These are phyloP conservation scores for Colletotrichum melonis DNA, from an alignment of 2,329 filamentous ascomycete genomes.

Conservation along the genomic window DNA sequence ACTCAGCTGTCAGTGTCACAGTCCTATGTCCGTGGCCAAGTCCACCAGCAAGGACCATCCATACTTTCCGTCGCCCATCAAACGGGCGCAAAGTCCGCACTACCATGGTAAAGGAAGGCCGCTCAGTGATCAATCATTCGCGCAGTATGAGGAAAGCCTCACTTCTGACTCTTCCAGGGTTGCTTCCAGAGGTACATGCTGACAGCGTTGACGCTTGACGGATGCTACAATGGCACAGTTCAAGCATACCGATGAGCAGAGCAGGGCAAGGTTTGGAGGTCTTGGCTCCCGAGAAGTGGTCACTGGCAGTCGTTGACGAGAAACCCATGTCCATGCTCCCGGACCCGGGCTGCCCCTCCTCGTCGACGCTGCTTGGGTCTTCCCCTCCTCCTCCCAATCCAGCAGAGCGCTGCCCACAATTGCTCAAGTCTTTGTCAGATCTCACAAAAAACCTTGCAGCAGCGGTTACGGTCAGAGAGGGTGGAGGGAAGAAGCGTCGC, in stretches of 20 bases:
- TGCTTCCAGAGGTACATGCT: background rate
- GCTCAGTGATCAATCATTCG: background rate
- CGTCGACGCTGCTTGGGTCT: background rate
- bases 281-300: conserved; percentile 20
- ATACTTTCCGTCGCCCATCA: background rate
- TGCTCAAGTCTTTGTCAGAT: conserved; percentile 29
- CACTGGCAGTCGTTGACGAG: conserved; percentile 15
- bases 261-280: background rate
- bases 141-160: background rate
- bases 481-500: background rate
- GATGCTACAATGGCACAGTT: background rate
- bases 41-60: background rate
- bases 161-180: background rate
- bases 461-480: conserved; percentile 2
- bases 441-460: conserved; percentile 26
- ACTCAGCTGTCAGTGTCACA: conserved; percentile 13
- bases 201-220: background rate
- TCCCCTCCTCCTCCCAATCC: conserved; percentile 2
- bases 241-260: background rate
- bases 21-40: background rate
- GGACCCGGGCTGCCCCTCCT: conserved; percentile 16
- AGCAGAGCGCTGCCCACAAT: background rate
- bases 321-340: conserved; percentile 30
- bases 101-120: background rate
- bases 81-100: conserved; percentile 1